Conservation (phyloP, 179 eudicot genomes). For the Sideroxylon spinosum region DNA sequence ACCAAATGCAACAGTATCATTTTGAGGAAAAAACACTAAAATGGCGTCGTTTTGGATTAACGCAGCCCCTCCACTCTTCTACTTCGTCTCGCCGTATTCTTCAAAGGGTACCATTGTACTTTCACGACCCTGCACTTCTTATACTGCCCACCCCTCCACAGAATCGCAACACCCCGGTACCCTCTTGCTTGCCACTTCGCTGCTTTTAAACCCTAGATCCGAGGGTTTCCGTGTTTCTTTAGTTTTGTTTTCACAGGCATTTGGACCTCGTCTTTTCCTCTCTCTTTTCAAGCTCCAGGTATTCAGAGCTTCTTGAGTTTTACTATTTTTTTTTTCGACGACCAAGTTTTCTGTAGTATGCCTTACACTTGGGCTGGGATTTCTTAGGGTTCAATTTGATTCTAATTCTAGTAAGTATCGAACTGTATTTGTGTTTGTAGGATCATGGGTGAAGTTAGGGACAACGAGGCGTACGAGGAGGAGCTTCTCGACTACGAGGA, state of each 20-base stretch:
- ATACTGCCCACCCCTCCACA: neutral
- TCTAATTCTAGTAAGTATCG: neutral
- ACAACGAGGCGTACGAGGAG: constrained; percentile 87
- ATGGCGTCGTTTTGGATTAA: too few relatives aligned
- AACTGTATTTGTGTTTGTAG: constrained; percentile 9
- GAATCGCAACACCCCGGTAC: neutral
- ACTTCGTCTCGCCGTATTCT: too few relatives aligned
- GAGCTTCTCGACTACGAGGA: constrained; percentile 98
- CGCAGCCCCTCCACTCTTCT: too few relatives aligned
- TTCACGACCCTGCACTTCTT: neutral
- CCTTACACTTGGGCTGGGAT: neutral
- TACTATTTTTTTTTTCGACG: too few relatives aligned
- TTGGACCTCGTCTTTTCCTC: neutral
- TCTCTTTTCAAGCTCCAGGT: constrained; percentile 15
- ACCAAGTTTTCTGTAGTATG: too few relatives aligned
- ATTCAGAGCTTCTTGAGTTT: neutral
- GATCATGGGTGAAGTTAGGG: constrained; percentile 76
- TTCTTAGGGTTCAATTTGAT: neutral
- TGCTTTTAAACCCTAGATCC: constrained; percentile 20
- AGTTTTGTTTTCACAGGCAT: constrained; percentile 8
- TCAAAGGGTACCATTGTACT: constrained; percentile 8
- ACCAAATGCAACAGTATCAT: too few relatives aligned
- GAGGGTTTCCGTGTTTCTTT: neutral
- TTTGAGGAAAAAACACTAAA: too few relatives aligned
- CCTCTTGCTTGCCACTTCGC: neutral